These are phyloP conservation scores for Guadua angustifolia DNA, from an alignment of 176 grass and related monocot species.

Conservation along the genomic window DNA sequence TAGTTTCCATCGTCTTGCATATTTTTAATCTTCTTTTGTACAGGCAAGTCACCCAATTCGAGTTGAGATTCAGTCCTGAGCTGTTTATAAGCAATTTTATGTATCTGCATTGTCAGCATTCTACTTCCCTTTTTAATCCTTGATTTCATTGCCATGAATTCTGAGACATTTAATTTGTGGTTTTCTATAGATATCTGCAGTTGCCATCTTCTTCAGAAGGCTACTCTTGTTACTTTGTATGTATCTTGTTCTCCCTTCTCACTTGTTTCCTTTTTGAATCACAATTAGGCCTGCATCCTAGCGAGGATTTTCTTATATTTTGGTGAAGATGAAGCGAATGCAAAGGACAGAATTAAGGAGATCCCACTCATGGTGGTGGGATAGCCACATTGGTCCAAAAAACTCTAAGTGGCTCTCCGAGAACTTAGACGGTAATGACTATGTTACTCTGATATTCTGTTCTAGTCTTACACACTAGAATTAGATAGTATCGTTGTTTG, in stretches of 20 bases:
- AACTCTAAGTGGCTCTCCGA: constrained; percentile 82
- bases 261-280: constrained; percentile 38
- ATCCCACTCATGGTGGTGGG: constrained; percentile 86
- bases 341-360: constrained; percentile 55
- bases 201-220: constrained; percentile 19
- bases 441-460: neutral
- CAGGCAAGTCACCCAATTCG: neutral
- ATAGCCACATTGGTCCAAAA: constrained; percentile 74
- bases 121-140: neutral
- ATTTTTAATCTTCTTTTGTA: neutral
- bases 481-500: neutral
- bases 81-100: constrained; percentile 16
- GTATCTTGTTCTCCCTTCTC: constrained; percentile 13
- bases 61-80: neutral
- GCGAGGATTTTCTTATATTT: constrained; percentile 33
- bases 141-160: constrained; percentile 24
- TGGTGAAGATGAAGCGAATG: constrained; percentile 58
- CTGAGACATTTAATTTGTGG: neutral
- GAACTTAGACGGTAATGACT: constrained; percentile 68
- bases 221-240: neutral
- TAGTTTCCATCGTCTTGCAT: constrained; percentile 6
- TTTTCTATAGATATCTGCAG: neutral
- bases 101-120: neutral
- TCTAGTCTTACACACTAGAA: neutral
- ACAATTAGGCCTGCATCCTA: constrained; percentile 17